phyloP scores from a whole-genome alignment of 352 stramenopile genomes.

The Phytophthora podocarpi region DNA sequence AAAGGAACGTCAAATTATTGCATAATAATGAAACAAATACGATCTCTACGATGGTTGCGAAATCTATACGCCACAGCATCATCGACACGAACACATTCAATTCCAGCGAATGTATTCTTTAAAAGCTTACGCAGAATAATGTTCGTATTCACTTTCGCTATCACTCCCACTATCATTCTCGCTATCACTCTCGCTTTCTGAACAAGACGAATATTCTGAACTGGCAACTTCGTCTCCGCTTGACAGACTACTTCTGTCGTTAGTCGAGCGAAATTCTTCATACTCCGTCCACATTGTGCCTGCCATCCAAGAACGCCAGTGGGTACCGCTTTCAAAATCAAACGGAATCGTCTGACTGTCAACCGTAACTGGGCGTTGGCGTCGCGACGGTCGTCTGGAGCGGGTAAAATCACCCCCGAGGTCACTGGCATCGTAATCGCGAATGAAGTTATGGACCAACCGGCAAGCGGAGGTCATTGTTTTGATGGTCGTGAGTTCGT shows the following conservation, averaged over 20 bases:
- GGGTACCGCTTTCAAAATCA: background rate
- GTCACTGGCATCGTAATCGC: background rate
- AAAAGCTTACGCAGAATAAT: no score
- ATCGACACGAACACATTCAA: no score
- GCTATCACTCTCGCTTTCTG: no score
- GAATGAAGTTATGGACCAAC: constrained; percentile 10
- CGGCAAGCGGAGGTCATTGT: constrained; percentile 2
- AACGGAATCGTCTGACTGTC: background rate
- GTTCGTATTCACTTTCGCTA: background rate
- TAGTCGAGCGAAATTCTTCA: background rate
- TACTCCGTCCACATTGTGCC: background rate
- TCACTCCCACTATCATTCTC: background rate
- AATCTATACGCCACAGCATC: no score
- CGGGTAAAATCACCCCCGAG: background rate
- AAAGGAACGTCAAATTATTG: no score
- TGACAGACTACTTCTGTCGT: background rate
- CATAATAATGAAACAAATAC: no score
- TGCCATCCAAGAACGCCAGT: background rate
- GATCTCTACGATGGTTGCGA: no score
- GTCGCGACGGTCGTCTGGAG: background rate
- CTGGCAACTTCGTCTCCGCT: background rate
- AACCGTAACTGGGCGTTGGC: background rate
- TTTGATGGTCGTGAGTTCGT: background rate
- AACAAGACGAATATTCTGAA: background rate
- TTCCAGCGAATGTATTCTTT: no score